Evolutionary conservation across 2,329 filamentous ascomycete genomes (phyloP), one percentile per base, ranked within the genome.

Genomic region (Aspergillus neoniger): DNA sequence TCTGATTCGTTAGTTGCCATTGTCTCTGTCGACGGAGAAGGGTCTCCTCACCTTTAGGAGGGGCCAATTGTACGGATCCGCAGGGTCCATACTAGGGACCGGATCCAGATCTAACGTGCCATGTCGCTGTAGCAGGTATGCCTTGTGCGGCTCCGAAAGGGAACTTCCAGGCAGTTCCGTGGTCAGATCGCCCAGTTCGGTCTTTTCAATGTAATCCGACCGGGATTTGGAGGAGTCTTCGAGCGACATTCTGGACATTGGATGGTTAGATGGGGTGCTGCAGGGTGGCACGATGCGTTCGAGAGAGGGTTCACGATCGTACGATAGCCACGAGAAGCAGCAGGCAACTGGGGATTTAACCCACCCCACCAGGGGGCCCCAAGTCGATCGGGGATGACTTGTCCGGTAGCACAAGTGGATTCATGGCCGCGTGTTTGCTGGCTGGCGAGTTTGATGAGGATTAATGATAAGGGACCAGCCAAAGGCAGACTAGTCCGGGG

Each of bases 61-160:
- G 2, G 58, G 58, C 58, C 58, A 60, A 32, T 60, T 60, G 41
- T 57, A 57, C n/a, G 58, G 58, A 57, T 60, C 58, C 48, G 58
- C 58, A 2, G 58, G 54, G n/a, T 60, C 58, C 58, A 60, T 60
- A 28, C 58, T 60, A 5, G 58, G 58, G 19, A 60, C 17, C 12
- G 58, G 58, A 43, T 60, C 58, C 4, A 60, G 41, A 10, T 57
- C 58, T 41, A 60, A 30, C 15, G 58, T 60, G 25, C 58, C 58
- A 49, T 60, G 58, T 21, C 51, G 50, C 32, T 49, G 44, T 9
- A 44, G 32, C 14, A 49, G 57, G 10, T 47, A 59, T 14, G 48
- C 17, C 19, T 47, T 44, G 39, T 55, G 53, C 6, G 39, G 10
- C 30, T 55, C 38, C 1, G 53, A 32, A 19, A 55, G 53, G 10